Evolutionary conservation across 164 flowering plant genomes (phyloP).

Genomic region (Dillenia suffruticosa): DNA sequence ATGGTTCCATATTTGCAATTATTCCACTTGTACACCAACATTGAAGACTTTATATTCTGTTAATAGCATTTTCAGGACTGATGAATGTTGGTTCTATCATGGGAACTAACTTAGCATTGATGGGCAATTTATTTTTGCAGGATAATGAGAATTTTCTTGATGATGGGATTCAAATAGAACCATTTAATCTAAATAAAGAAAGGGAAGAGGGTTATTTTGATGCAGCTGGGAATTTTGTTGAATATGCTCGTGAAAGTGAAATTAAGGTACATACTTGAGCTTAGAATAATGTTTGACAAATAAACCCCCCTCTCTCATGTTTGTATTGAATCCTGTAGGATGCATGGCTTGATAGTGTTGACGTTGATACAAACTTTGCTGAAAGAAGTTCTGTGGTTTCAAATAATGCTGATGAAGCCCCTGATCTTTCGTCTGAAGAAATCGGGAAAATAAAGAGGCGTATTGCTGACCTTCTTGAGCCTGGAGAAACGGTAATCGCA

Average conservation of each 20-base stretch:
- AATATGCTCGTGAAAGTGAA: slow-evolving; percentile 59
- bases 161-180: slow-evolving; percentile 76
- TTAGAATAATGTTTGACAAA: slow-evolving; percentile 1
- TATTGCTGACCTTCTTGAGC: slow-evolving; percentile 77
- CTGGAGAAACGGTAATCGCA: slow-evolving; percentile 74
- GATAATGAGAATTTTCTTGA: slow-evolving; percentile 57
- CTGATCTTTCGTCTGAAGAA: slow-evolving; percentile 63
- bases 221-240: slow-evolving; percentile 77
- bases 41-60: slow-evolving; percentile 7
- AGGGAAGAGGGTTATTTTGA: slow-evolving; percentile 97
- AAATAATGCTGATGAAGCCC: slow-evolving; percentile 31
- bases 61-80: slow-evolving; percentile 14
- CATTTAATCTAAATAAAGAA: slow-evolving; percentile 81
- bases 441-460: slow-evolving; percentile 78
- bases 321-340: slow-evolving; percentile 45
- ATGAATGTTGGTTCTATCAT: slow-evolving; percentile 11
- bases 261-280: slow-evolving; percentile 46
- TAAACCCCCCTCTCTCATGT: neutral
- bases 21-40: neutral
- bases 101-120: slow-evolving; percentile 15
- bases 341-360: slow-evolving; percentile 95
- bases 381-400: slow-evolving; percentile 11
- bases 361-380: slow-evolving; percentile 40
- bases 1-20: neutral
- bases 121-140: slow-evolving; percentile 44